A percentile compares a stretch with the other conserved stretches of the same genome.
Conservation (phyloP, 805 yeast species). For the Yamadazyma sp. region DNA sequence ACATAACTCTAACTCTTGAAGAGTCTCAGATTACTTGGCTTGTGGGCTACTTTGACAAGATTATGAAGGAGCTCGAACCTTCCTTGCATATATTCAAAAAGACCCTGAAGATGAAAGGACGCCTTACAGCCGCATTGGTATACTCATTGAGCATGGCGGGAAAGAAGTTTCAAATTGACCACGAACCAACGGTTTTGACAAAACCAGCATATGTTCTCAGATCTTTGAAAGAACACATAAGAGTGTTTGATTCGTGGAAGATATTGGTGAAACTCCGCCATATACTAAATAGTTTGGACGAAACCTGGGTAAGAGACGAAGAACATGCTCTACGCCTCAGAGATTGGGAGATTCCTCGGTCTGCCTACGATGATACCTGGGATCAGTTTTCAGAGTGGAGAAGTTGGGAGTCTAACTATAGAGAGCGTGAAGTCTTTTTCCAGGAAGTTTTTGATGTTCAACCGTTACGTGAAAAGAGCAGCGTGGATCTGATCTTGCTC, state of each 20-base stretch:
- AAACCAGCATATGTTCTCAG: conserved; percentile 83
- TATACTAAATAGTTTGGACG: conserved; percentile 59
- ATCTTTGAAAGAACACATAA: conserved; percentile 66
- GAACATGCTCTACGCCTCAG: conserved; percentile 29
- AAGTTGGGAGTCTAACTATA: conserved; percentile 75
- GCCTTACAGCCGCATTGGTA: conserved; percentile 35
- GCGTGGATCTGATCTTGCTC: conserved; percentile 9
- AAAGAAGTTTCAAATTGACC: conserved; percentile 49
- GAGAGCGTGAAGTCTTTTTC: conserved; percentile 22
- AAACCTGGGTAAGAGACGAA: conserved; percentile 43
- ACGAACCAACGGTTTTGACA: conserved; percentile 88
- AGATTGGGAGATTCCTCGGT: conserved; percentile 46
- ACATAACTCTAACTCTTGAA: conserved; percentile 20
- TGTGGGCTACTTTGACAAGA: conserved; percentile 17
- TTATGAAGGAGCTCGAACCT: conserved; percentile 15
- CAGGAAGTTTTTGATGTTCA: conserved; percentile 13
- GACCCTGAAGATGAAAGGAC: conserved; percentile 15
- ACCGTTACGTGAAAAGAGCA: conserved; percentile 10
- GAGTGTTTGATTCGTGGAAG: conserved; percentile 87
- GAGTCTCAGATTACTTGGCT: conserved; percentile 24
- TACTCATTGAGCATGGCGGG: conserved; percentile 43
- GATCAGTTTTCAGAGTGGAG: conserved; percentile 76
- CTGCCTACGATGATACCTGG: conserved; percentile 56
- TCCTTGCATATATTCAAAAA: conserved; percentile 19
- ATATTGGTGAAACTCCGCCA: conserved; percentile 77